phyloP scores from a whole-genome alignment of 352 stramenopile species.

The Globisporangium viniferum region DNA sequence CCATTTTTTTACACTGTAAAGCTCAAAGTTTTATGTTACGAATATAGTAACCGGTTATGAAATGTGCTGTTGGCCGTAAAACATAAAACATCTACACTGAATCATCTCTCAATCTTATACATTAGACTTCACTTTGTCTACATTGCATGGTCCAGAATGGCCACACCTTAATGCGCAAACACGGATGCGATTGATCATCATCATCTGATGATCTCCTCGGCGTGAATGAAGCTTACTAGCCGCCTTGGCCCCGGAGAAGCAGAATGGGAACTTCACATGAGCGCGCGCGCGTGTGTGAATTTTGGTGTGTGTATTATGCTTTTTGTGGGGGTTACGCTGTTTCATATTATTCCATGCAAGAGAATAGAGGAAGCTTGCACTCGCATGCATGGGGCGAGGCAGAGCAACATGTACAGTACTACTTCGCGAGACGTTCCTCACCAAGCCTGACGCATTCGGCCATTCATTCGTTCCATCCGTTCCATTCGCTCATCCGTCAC shows the following conservation, averaged over 20 bases:
- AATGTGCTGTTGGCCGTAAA: too few relatives aligned
- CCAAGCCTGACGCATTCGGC: neutral
- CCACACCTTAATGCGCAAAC: too few relatives aligned
- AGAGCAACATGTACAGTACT: neutral
- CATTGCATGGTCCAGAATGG: too few relatives aligned
- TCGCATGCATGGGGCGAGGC: neutral
- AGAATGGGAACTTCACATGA: neutral
- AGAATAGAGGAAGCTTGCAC: neutral
- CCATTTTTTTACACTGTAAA: too few relatives aligned
- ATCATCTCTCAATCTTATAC: too few relatives aligned
- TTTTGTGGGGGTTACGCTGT: neutral
- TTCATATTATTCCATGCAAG: slow-evolving; percentile 1
- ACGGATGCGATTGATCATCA: too few relatives aligned
- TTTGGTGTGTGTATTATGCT: neutral
- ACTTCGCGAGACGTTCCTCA: neutral
- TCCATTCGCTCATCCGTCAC: neutral
- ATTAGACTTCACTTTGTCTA: too few relatives aligned
- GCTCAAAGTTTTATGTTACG: too few relatives aligned
- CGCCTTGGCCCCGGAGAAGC: neutral
- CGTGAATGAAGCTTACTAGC: neutral
- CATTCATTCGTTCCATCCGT: too few relatives aligned
- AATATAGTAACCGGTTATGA: too few relatives aligned
- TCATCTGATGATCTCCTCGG: too few relatives aligned
- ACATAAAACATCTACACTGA: too few relatives aligned
- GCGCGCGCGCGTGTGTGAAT: neutral